Percentiles rank a stretch among this genome's conserved stretches.
Conservation (phyloP, 2,329 filamentous ascomycete species). For the Escovopsis sp. region DNA sequence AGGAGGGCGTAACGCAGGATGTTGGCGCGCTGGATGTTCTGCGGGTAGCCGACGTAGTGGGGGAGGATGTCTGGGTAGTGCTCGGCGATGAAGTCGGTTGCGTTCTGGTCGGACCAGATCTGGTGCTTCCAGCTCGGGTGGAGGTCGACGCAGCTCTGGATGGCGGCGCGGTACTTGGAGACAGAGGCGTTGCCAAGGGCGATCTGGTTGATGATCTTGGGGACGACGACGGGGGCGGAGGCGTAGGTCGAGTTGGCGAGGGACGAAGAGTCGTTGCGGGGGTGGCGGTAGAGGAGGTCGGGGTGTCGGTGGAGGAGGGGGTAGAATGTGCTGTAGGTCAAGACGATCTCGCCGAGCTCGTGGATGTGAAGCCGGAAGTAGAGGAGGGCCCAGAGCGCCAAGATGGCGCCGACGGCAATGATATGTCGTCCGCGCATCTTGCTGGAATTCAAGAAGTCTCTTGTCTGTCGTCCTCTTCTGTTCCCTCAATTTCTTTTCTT, state of each 20-base stretch:
- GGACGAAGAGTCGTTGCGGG: no score
- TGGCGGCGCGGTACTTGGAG: conserved; percentile 12
- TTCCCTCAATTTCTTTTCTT: neutral
- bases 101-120: conserved; percentile 12
- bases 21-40: conserved; percentile 12
- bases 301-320: conserved; percentile 4
- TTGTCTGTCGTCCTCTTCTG: neutral
- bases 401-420: conserved; percentile 3
- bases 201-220: conserved; percentile 16
- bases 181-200: conserved; percentile 27
- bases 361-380: conserved; percentile 4
- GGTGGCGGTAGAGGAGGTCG: conserved; percentile 4
- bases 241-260: neutral
- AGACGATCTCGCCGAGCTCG: conserved; percentile 4
- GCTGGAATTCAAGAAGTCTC: neutral
- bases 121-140: conserved; percentile 10
- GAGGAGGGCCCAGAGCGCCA: conserved; percentile 3
- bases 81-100: conserved; percentile 9
- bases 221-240: conserved; percentile 1
- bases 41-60: conserved; percentile 9
- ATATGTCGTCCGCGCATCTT: conserved; percentile 5
- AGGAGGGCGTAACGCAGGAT: conserved; percentile 10
- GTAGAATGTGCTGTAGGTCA: conserved; percentile 6
- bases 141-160: conserved; percentile 8
- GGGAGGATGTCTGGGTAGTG: conserved; percentile 10